Conservation (phyloP, 352 stramenopile species). For the Globisporangium ultimum region DNA sequence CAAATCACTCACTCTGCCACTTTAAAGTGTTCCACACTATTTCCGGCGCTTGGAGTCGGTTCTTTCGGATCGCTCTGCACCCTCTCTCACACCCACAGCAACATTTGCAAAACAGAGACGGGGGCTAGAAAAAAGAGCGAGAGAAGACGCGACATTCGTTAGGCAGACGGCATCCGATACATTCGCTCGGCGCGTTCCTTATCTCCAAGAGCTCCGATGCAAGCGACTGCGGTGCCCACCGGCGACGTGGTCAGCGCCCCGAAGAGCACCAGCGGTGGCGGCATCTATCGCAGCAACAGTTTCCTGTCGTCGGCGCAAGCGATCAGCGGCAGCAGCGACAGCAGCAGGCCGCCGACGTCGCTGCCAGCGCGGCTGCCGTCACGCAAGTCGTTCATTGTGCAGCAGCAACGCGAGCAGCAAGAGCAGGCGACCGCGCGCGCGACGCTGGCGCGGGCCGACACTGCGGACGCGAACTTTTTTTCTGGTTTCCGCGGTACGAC, state of each 20-base stretch:
- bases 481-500: constrained; percentile 13
- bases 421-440: constrained; percentile 8
- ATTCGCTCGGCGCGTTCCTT: no score
- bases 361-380: constrained; percentile 31
- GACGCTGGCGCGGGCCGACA: constrained; percentile 35
- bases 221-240: background rate
- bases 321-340: constrained; percentile 5
- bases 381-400: constrained; percentile 48
- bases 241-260: background rate
- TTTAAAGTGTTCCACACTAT: background rate
- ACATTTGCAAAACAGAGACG: background rate
- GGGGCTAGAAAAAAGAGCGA: constrained; percentile 7
- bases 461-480: constrained; percentile 31
- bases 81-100: background rate
- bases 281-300: constrained; percentile 11
- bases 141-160: constrained; percentile 3
- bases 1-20: background rate
- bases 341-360: constrained; percentile 7
- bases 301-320: constrained; percentile 14
- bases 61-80: background rate
- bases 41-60: background rate
- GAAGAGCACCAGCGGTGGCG: background rate
- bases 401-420: constrained; percentile 27
- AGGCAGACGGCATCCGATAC: background rate
- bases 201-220: background rate